Conservation (phyloP, 805 yeast genomes). For the Candida fluviatilis region DNA sequence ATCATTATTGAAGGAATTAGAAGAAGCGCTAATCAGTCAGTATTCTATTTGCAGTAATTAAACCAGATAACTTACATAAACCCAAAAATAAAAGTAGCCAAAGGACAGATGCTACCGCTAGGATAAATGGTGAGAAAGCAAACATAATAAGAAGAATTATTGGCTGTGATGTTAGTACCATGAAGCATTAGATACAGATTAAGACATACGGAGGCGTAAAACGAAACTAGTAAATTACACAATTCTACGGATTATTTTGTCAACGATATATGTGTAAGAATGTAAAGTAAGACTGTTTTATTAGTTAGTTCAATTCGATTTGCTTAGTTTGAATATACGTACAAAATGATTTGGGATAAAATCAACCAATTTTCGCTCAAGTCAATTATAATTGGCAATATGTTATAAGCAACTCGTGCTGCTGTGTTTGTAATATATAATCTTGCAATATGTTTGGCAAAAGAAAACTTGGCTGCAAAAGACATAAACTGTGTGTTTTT, state of each 20-base stretch:
- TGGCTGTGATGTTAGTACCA: constrained; percentile 1
- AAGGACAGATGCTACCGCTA: neutral
- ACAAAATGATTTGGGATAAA: neutral
- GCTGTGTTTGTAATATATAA: too few relatives aligned
- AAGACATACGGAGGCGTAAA: neutral
- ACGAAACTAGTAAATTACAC: too few relatives aligned
- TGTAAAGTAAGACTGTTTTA: neutral
- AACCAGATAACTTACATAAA: constrained; percentile 2
- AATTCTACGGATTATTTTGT: too few relatives aligned
- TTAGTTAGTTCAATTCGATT: neutral
- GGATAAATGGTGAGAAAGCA: constrained; percentile 3
- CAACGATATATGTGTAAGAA: neutral
- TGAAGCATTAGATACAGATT: too few relatives aligned
- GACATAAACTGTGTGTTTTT: too few relatives aligned
- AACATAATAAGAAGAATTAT: constrained; percentile 2
- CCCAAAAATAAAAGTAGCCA: constrained; percentile 1
- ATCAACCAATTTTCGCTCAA: neutral
- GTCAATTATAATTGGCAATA: neutral
- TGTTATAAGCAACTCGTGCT: neutral
- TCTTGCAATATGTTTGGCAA: too few relatives aligned
- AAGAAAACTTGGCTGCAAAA: too few relatives aligned
- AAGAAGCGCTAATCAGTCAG: constrained; percentile 3
- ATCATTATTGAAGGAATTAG: neutral
- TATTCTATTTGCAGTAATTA: neutral
- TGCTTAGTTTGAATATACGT: neutral